Percentiles rank a stretch among this genome's conserved stretches.
These are phyloP conservation scores for Cicer pinnatifidum DNA, from an alignment of 306 rosid genomes.

Conservation along the genomic window DNA sequence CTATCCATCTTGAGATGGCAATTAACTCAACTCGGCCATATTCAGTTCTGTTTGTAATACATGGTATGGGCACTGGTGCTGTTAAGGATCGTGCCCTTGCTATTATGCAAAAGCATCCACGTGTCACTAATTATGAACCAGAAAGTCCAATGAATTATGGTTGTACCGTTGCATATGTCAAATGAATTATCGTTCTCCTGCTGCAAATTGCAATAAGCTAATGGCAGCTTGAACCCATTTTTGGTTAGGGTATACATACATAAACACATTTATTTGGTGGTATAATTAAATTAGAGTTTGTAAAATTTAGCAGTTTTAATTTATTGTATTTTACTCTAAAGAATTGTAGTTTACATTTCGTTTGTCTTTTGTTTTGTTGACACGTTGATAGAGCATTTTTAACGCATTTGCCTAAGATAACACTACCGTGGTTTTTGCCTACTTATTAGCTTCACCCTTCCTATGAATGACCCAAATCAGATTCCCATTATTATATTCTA, in stretches of 20 bases:
- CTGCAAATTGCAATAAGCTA: constrained; percentile 39
- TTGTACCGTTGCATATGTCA: constrained; percentile 87
- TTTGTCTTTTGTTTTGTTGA: constrained; percentile 3
- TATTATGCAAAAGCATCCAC: constrained; percentile 65
- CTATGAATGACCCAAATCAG: constrained; percentile 13
- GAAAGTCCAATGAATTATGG: constrained; percentile 86
- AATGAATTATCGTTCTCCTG: constrained; percentile 44
- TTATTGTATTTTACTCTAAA: constrained; percentile 21
- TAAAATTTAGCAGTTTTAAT: constrained; percentile 22
- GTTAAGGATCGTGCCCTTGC: constrained; percentile 69
- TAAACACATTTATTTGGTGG: constrained; percentile 27
- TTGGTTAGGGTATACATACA: constrained; percentile 21
- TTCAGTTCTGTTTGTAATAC: constrained; percentile 82
- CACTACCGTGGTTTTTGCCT: constrained; percentile 10
- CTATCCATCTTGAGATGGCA: constrained; percentile 75
- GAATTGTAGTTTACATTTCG: constrained; percentile 3
- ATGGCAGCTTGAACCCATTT: constrained; percentile 21
- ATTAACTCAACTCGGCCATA: constrained; percentile 61
- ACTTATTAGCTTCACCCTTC: constrained; percentile 18
- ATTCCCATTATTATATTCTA: background rate
- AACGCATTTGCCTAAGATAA: background rate
- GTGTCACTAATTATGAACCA: constrained; percentile 69
- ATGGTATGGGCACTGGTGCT: constrained; percentile 93
- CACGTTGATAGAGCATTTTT: constrained; percentile 30
- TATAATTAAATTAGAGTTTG: constrained; percentile 4